Evolutionary conservation across 2,329 filamentous ascomycete genomes (phyloP), one percentile per base, ranked within the genome.

Genomic region (Xylaria sp.): DNA sequence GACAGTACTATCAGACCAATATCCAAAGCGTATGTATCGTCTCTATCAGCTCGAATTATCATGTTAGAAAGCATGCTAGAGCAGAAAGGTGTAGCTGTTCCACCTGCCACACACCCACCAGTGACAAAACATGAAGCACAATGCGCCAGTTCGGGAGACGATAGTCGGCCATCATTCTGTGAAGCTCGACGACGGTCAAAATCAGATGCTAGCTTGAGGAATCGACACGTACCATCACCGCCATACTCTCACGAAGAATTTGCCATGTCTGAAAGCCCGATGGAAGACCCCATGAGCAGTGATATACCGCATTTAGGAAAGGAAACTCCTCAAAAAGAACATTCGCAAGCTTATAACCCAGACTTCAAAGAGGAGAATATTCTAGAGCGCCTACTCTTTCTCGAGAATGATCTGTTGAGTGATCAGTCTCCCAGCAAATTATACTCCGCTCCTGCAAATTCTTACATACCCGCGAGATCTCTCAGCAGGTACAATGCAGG

Each of bases 11-110:
- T 4, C 40, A 67, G 66, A 56, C 66, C 66, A 1, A 66, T 67
- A 31, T 67, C 66, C 11, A 67, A 67, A 37, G 66, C 63, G 23
- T 67, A 67, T 28, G 64, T 67, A 19, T 67, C 66, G 31, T 67
- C 66, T 5, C 35, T 67, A 52, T 66, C 64, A 11, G 38, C 63
- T 60, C 66, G 66, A 25, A 66, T 67, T 40, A 25, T 33, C 21
- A 37, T 67, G 61, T 46, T 67, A n/a, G 66, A 67, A 56, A 57
- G 52, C 56, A 67, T 67, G 61, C 35, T 67, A 28, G 52, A 56
- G 21, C 55, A 66, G 38, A 59, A 59, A 38, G 64, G 61, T 7
- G 38, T 63, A 17, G n/a, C 56, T 52, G 14, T 65, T 46, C 66
- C 66, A 4, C 47, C 60, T n/a, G 60, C 64, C 31, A 43, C 50